These are phyloP conservation scores for Acacia pycnantha DNA, from an alignment of 331 rosid species.

Conservation along the genomic window DNA sequence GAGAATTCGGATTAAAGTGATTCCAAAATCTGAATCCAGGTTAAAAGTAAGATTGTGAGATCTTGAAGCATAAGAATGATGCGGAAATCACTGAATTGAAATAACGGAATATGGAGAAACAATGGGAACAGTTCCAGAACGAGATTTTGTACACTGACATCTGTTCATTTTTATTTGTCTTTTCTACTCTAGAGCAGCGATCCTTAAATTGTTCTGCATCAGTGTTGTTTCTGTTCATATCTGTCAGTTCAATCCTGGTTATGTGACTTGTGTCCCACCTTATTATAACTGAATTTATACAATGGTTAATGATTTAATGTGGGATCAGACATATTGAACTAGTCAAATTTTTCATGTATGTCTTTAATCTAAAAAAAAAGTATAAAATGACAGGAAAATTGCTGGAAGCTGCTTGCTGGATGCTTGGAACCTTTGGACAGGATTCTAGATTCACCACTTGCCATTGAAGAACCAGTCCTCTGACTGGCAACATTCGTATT, in stretches of 20 bases:
- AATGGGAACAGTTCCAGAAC: neutral
- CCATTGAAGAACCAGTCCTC: neutral
- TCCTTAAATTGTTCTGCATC: neutral
- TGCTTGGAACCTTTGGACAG: slow-evolving; percentile 68
- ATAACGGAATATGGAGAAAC: neutral
- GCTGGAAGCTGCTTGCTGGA: slow-evolving; percentile 72
- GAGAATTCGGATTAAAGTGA: neutral
- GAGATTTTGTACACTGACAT: neutral
- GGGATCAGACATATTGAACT: neutral
- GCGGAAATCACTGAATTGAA: neutral
- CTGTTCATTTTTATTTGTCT: neutral
- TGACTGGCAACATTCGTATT: slow-evolving; percentile 13
- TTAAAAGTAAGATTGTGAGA: neutral
- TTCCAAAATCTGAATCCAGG: neutral
- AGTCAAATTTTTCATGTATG: neutral
- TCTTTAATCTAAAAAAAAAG: slow-evolving; percentile 24
- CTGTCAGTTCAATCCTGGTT: neutral
- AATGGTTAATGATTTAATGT: neutral
- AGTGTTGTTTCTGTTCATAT: neutral
- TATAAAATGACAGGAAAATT: slow-evolving; percentile 67
- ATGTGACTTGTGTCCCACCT: neutral
- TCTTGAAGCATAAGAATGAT: neutral
- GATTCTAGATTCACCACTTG: slow-evolving; percentile 30
- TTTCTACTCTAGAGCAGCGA: neutral
- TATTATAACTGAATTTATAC: neutral